Evolutionary conservation across 1,139 yeast species (phyloP).

Genomic region (Blastobotrys elegans): DNA sequence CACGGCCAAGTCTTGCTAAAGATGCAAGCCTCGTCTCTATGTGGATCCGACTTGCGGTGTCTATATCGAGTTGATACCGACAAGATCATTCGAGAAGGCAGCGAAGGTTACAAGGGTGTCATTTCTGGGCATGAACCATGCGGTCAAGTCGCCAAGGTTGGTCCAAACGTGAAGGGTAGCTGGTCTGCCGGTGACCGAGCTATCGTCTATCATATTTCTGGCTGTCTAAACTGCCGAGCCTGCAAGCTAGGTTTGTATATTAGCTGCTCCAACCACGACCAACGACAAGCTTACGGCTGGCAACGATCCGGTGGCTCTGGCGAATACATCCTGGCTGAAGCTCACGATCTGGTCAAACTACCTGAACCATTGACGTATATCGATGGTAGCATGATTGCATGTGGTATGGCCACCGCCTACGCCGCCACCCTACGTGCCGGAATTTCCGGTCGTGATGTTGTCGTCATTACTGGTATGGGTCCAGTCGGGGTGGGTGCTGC

Average conservation of each 20-base stretch:
- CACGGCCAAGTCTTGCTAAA: conserved; percentile 18
- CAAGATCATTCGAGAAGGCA: conserved; percentile 15
- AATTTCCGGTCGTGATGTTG: conserved; percentile 18
- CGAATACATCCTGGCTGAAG: conserved; percentile 16
- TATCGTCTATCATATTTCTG: conserved; percentile 18
- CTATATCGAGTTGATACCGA: conserved; percentile 15
- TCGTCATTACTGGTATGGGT: conserved; percentile 19
- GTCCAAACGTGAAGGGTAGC: conserved; percentile 11
- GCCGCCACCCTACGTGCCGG: conserved; percentile 19
- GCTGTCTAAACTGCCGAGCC: conserved; percentile 18
- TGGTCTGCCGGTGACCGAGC: conserved; percentile 19
- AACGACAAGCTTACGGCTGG: conserved; percentile 19
- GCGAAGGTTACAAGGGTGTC: conserved; percentile 17
- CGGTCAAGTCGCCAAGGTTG: conserved; percentile 16
- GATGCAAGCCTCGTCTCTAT: conserved; percentile 18
- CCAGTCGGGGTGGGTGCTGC: conserved; percentile 19
- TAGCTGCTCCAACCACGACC: conserved; percentile 11
- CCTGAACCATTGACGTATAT: conserved; percentile 16
- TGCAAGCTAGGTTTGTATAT: conserved; percentile 17
- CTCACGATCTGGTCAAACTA: conserved; percentile 15
- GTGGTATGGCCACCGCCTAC: conserved; percentile 18
- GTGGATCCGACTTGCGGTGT: conserved; percentile 18
- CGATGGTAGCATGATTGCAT: conserved; percentile 19
- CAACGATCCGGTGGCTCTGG: conserved; percentile 18
- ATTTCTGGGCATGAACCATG: conserved; percentile 20